Percentiles rank a stretch among this genome's conserved stretches.
phyloP scores from a whole-genome alignment of 371 early-diverging fungal species.

The Actinomucor elegans region DNA sequence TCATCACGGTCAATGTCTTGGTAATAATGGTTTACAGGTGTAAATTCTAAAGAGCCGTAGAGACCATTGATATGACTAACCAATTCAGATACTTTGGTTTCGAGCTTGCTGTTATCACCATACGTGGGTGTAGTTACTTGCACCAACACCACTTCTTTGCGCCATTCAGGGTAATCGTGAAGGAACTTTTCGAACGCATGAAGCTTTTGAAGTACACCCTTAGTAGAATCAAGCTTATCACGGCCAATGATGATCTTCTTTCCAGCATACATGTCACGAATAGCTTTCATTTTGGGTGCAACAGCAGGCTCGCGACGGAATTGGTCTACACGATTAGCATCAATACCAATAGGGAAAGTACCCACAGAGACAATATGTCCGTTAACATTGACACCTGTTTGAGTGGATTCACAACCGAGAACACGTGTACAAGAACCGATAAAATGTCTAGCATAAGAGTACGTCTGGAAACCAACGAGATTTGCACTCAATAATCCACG shows the following conservation, averaged over 20 bases:
- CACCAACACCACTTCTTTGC: conserved; percentile 85
- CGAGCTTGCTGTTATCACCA: conserved; percentile 66
- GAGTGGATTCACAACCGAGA: conserved; percentile 87
- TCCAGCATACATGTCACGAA: conserved; percentile 83
- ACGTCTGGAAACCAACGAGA: conserved; percentile 92
- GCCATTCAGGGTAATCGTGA: conserved; percentile 87
- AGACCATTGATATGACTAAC: conserved; percentile 92
- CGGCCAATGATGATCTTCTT: conserved; percentile 97
- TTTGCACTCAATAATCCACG: conserved; percentile 90
- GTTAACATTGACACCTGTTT: conserved; percentile 76
- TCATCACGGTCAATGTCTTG: conserved; percentile 94
- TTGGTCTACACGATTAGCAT: conserved; percentile 61
- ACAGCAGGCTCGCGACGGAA: conserved; percentile 54
- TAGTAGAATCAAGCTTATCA: conserved; percentile 98
- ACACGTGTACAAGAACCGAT: conserved; percentile 89
- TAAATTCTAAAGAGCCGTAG: conserved; percentile 94
- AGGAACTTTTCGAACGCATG: conserved; percentile 94
- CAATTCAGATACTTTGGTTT: conserved; percentile 83
- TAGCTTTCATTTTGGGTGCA: conserved; percentile 69
- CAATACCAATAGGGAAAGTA: conserved; percentile 98
- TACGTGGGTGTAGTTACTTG: conserved; percentile 72
- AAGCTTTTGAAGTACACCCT: conserved; percentile 97
- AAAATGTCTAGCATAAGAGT: conserved; percentile 97
- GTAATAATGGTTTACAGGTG: conserved; percentile 95
- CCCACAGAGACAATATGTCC: conserved; percentile 79